Evolutionary conservation across 2,329 filamentous ascomycete species (phyloP), one percentile per base, ranked within the genome.

Genomic region (Sporothrix luriei): DNA sequence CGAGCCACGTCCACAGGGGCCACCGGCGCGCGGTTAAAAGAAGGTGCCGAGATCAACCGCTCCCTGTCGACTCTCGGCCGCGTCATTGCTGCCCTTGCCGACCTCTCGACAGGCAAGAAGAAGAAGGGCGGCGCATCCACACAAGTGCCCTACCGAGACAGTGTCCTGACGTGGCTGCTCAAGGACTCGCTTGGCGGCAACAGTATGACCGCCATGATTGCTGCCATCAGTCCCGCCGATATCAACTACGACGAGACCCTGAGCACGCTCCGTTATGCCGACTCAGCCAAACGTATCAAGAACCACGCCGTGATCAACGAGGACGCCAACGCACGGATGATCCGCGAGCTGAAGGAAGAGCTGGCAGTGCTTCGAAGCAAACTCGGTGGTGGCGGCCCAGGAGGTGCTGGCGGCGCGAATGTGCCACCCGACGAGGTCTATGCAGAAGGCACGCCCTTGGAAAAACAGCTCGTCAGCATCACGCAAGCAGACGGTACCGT

Each of bases 171-270:
- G 1, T 99, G 95, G 95, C 82, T 99, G 57, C 81, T 99, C 74
- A 99, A 99, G 78, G 96, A 99, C 79, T 98, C 94, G 4, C 82
- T 99, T 6, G 95, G 95, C 78, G 95, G 95, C 76, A 99, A 99
- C 84, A 98, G 94, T 79, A 94, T 98, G 92, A 99, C 95, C 29
- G 95, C 95, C 71, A 99, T 99, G 96, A 99, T 99, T 84, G 96
- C 95, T 66, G 94, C 94, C 67, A 97, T 99, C 77, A 97, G 94
- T 76, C 95, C 95, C 4, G 95, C 95, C 68, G 95, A 99, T 80
- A 98, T 98, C 82, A 99, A 99, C 80, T 98, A 97, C 77, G 95
- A 99, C 74, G 95, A 99, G 80, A 99, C 96, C 0, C 84, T 99
- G 21, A 95, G 94, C 78, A 99, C 95, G 0, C 84, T 99, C 38